phyloP scores from a whole-genome alignment of 129 eudicot species.

The Saposhnikovia divaricata region DNA sequence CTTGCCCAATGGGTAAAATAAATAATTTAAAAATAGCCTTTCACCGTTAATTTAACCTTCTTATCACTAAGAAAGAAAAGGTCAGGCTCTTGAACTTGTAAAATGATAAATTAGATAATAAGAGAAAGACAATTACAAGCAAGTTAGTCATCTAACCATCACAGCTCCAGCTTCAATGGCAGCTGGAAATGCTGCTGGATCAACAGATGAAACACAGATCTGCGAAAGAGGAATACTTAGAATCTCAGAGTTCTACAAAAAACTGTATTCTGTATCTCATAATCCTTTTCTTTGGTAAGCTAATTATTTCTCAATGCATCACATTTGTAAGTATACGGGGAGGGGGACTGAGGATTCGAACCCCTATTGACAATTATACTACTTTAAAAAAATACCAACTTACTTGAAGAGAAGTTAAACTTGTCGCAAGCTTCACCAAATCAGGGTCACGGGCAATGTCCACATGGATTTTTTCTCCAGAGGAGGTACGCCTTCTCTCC shows the following conservation, averaged over 20 bases:
- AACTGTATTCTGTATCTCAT: neutral
- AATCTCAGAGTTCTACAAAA: neutral
- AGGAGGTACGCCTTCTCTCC: too few relatives aligned
- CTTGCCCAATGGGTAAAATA: neutral
- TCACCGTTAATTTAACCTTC: neutral
- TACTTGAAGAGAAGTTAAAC: constrained; percentile 82
- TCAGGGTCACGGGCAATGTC: constrained; percentile 95
- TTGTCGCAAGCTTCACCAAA: constrained; percentile 76
- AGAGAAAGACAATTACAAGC: neutral
- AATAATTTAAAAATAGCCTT: neutral
- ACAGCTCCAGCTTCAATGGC: constrained; percentile 96
- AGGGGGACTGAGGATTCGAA: neutral
- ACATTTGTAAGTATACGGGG: neutral
- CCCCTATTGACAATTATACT: neutral
- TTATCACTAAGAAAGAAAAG: neutral
- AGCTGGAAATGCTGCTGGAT: constrained; percentile 79
- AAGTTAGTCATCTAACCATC: constrained; percentile 44
- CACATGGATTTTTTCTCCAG: too few relatives aligned
- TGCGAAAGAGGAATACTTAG: constrained; percentile 15
- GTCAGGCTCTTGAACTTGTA: too few relatives aligned
- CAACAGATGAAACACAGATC: constrained; percentile 91
- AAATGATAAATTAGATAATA: neutral
- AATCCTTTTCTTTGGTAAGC: neutral
- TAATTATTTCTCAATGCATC: neutral
- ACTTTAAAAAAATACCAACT: neutral